Evolutionary conservation across 2,329 filamentous ascomycete genomes (phyloP), one percentile per base, ranked within the genome.

Genomic region (Aspergillus sp.): DNA sequence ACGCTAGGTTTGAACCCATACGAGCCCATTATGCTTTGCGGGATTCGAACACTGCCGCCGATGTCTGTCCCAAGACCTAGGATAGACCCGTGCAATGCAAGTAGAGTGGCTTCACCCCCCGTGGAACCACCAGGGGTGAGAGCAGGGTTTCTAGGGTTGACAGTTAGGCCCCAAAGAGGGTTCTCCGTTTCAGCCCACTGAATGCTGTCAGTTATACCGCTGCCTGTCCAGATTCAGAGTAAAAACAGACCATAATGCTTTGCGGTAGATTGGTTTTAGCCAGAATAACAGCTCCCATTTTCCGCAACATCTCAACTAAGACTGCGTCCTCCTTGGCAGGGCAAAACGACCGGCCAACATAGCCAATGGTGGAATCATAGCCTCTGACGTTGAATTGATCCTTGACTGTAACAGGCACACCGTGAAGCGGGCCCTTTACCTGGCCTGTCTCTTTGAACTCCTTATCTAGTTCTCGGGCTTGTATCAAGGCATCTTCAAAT

Each of bases 321-420:
- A 77, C 74, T 4, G 80, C 80, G 64, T 86, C 79, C 8, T 81
- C 73, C 0, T 59, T 56, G 1, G 82, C 82, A 0, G 82, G 82
- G 2, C 76, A 67, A 54, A 81, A 81, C 0, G 81, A 76, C 47
- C 75, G 74, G 8, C 75, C 76, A 2, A 84, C 80, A 61, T 87
- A 87, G 6, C 85, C 85, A 3, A 87, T 70, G 0, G 85, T 86
- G 0, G 80, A 80, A 53, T 87, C 83, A 3, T 79, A 68, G 2
- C 82, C 84, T 57, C 80, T 80, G 42, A 88, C 74, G 22, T 86
- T 81, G 69, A 87, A 88, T 13, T 84, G 83, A 51, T 88, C 86
- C 66, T 88, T 88, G 12, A 86, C 64, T 5, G 77, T 80, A 54
- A 86, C 75, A 0, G 83, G 83, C 3, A 86, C 68, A 0, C 82